These are phyloP conservation scores for Helminthosporium solani DNA, from an alignment of 2,329 filamentous ascomycete species.

Conservation along the genomic window DNA sequence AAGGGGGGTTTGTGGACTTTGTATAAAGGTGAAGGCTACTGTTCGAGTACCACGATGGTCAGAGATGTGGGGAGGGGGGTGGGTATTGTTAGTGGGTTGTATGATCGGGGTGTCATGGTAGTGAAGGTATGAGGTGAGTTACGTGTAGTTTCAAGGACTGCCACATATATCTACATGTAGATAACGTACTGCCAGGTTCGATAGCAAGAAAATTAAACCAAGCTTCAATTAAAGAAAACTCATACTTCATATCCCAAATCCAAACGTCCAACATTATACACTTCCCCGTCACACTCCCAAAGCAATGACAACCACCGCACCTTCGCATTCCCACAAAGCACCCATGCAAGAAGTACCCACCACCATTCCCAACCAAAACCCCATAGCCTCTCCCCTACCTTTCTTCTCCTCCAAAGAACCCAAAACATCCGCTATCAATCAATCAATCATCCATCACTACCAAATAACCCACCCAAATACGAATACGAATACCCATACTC, in stretches of 20 bases:
- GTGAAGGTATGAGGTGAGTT: conserved; percentile 6
- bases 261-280: too few species aligned
- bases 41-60: conserved; percentile 37
- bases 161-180: too few species aligned
- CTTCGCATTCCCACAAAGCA: background rate
- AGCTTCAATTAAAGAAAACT: too few species aligned
- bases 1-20: conserved; percentile 36
- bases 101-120: conserved; percentile 44
- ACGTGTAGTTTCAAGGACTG: too few species aligned
- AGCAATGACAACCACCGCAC: too few species aligned
- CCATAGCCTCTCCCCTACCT: background rate
- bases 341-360: background rate
- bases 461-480: background rate
- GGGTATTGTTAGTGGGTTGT: conserved; percentile 43
- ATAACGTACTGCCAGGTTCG: too few species aligned
- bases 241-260: too few species aligned
- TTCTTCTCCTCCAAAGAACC: background rate
- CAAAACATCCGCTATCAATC: background rate
- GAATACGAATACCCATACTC: too few species aligned
- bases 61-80: conserved; percentile 41
- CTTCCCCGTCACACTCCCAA: too few species aligned
- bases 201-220: too few species aligned
- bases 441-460: background rate
- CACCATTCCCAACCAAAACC: background rate
- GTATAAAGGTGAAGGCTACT: conserved; percentile 41